Percentiles rank a stretch among this genome's conserved stretches.
Conservation (phyloP, 352 stramenopile species). For the Globisporangium nodosum region DNA sequence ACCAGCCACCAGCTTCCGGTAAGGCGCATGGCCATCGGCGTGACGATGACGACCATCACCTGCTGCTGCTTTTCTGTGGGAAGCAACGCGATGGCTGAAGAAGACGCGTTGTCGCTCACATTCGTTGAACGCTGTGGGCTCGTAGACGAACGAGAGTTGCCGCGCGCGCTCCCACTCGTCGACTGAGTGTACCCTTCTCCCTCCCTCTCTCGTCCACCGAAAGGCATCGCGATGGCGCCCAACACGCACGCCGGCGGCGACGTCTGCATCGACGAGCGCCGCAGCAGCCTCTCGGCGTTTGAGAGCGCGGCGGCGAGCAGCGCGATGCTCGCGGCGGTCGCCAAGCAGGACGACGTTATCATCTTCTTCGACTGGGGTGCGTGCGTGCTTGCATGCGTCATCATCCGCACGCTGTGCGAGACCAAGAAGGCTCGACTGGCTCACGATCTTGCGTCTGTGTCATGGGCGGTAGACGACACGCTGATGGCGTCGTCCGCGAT, state of each 20-base stretch:
- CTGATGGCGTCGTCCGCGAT: conserved; percentile 78
- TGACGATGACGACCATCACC: not conserved
- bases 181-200: not conserved
- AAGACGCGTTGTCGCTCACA: not conserved
- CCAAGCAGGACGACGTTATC: conserved; percentile 51
- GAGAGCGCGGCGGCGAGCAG: conserved; percentile 29
- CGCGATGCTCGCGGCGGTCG: conserved; percentile 15
- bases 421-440: not conserved
- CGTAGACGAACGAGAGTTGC: conserved; percentile 2
- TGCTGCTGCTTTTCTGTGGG: not conserved
- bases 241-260: conserved; percentile 45
- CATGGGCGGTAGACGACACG: conserved; percentile 54
- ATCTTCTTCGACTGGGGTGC: conserved; percentile 88
- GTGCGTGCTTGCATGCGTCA: conserved; percentile 2
- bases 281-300: conserved; percentile 44
- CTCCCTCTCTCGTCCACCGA: not conserved
- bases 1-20: not conserved
- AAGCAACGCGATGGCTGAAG: too few species aligned
- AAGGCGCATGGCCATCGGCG: too few species aligned
- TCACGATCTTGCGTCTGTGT: conserved; percentile 7
- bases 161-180: conserved; percentile 4
- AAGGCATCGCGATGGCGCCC: conserved; percentile 34
- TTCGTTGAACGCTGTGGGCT: not conserved
- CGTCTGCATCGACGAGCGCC: conserved; percentile 59
- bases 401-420: too few species aligned